phyloP scores from a whole-genome alignment of 2,329 filamentous ascomycete species.

The Hyphodiscus sp. region DNA sequence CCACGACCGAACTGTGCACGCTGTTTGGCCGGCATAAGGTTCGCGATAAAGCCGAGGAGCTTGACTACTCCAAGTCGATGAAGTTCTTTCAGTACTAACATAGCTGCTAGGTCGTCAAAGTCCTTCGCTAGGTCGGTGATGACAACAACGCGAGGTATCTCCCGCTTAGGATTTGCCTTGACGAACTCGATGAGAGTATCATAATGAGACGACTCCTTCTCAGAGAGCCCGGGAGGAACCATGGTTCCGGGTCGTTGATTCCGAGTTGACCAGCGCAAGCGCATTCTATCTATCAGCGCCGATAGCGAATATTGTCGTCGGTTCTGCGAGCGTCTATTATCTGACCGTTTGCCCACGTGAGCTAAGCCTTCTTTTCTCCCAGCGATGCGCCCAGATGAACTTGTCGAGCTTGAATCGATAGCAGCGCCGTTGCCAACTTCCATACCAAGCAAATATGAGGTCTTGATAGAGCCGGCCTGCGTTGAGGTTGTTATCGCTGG shows the following conservation, averaged over 20 bases:
- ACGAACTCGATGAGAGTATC: neutral
- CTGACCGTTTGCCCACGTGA: neutral
- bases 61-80: constrained; percentile 21
- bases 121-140: constrained; percentile 28
- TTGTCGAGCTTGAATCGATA: neutral
- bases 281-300: neutral
- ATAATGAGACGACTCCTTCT: neutral
- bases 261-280: neutral
- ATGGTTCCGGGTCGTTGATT: neutral
- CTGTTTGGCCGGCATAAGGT: constrained; percentile 17
- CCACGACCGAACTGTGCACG: constrained; percentile 22
- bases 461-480: neutral
- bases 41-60: constrained; percentile 25
- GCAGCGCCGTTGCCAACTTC: neutral
- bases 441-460: neutral
- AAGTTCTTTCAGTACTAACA: constrained; percentile 25
- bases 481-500: neutral
- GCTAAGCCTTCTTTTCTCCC: neutral
- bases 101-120: constrained; percentile 25
- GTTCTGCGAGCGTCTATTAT: neutral
- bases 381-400: neutral
- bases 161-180: neutral
- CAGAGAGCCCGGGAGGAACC: neutral
- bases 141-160: constrained; percentile 17
- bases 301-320: neutral